These are phyloP conservation scores for Neoscytalidium dimidiatum DNA, from an alignment of 2,329 filamentous ascomycete genomes.

Conservation along the genomic window DNA sequence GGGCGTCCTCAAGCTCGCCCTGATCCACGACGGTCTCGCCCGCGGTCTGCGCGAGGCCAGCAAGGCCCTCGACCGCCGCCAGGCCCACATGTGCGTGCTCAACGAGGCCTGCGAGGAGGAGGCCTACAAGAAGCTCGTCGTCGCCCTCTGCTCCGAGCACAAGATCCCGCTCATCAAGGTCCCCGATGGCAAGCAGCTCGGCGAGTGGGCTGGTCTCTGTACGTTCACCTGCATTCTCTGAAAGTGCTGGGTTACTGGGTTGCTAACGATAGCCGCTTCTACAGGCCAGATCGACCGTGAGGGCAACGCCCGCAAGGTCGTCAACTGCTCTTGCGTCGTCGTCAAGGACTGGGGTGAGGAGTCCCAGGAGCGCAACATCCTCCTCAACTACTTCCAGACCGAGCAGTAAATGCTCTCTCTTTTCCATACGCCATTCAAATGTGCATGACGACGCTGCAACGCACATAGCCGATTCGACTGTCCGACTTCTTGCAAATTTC, in stretches of 20 bases:
- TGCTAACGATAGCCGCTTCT: constrained; percentile 20
- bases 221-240: no score
- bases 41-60: constrained; percentile 97
- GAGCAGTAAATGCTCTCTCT: constrained; percentile 49
- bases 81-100: constrained; percentile 99
- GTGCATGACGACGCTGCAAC: constrained; percentile 21
- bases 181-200: constrained; percentile 98
- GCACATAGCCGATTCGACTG: not conserved
- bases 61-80: constrained; percentile 97
- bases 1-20: constrained; percentile 96
- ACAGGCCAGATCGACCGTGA: constrained; percentile 97
- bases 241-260: not conserved
- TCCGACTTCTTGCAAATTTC: not conserved
- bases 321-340: constrained; percentile 99
- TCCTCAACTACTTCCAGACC: constrained; percentile 99
- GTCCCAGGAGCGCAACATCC: constrained; percentile 96
- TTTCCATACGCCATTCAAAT: not conserved
- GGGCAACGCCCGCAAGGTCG: constrained; percentile 99
- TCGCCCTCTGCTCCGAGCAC: constrained; percentile 98
- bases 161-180: constrained; percentile 99
- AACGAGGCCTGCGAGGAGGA: constrained; percentile 99
- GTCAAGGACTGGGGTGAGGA: constrained; percentile 99
- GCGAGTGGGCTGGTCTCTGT: constrained; percentile 99
- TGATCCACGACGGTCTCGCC: constrained; percentile 99
- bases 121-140: constrained; percentile 99